phyloP scores from a whole-genome alignment of 176 grass and related monocot species.

The Bromus sterilis region DNA sequence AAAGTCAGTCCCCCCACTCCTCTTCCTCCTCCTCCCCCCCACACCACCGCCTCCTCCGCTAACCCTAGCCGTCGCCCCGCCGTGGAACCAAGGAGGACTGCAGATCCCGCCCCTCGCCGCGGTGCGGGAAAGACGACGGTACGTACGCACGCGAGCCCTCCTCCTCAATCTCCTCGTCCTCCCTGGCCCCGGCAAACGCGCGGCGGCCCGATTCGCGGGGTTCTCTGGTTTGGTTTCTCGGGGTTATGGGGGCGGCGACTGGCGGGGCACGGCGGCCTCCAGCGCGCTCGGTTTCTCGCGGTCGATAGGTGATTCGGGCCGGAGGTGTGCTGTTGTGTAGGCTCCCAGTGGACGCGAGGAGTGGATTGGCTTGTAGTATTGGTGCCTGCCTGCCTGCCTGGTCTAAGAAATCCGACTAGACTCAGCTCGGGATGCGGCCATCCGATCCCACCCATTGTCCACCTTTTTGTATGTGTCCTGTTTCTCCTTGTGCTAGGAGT shows the following conservation, averaged over 20 bases:
- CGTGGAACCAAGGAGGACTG: no score
- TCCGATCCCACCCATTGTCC: background rate
- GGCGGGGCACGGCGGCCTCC: background rate
- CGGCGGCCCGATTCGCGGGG: background rate
- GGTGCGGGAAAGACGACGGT: background rate
- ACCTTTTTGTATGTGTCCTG: background rate
- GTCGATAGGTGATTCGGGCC: background rate
- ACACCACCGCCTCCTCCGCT: background rate
- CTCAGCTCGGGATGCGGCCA: background rate
- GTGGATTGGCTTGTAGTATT: background rate
- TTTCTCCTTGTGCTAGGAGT: background rate
- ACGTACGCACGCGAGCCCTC: background rate
- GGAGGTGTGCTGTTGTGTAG: background rate
- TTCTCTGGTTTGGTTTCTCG: background rate
- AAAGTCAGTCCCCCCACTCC: background rate
- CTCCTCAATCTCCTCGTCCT: background rate
- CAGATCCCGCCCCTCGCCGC: background rate
- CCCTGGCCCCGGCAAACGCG: background rate
- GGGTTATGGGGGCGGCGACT: background rate
- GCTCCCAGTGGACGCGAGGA: background rate
- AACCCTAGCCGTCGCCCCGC: background rate
- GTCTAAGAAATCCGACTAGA: background rate
- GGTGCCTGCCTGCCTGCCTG: background rate
- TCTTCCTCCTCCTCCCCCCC: background rate
- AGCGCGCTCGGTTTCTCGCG: background rate